These are phyloP conservation scores for Talaromyces sp. DNA, from an alignment of 2,329 filamentous ascomycete genomes.

Conservation along the genomic window DNA sequence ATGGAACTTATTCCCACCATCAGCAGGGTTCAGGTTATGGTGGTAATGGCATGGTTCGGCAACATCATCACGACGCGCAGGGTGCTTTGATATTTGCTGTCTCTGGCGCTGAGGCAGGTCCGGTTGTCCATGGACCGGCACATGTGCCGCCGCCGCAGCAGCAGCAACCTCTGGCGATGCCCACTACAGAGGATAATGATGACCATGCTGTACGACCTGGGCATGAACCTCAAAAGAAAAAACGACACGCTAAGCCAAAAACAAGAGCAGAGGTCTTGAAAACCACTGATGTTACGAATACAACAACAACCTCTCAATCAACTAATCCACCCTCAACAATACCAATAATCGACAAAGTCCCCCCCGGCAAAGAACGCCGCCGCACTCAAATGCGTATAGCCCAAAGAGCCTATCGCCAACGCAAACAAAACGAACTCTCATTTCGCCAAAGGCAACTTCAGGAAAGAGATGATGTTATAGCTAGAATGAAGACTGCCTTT, in stretches of 20 bases:
- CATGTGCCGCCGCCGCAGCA: not conserved
- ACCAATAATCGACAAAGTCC: not conserved
- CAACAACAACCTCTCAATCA: not conserved
- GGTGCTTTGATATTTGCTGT: not conserved
- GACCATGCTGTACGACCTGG: not conserved
- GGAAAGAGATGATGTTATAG: constrained; percentile 2
- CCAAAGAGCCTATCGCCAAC: constrained; percentile 21
- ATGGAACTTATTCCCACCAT: not conserved
- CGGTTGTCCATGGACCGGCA: not conserved
- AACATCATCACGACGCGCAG: not conserved
- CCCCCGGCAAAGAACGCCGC: constrained; percentile 11
- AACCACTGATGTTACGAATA: not conserved
- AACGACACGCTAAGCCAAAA: not conserved
- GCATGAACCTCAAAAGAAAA: not conserved
- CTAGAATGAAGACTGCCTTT: constrained; percentile 6
- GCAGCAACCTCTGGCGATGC: not conserved
- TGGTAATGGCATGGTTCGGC: not conserved
- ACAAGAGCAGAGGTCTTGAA: not conserved
- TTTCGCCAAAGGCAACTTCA: not conserved
- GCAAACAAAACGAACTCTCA: constrained; percentile 21
- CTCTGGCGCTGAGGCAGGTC: not conserved
- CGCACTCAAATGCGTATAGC: constrained; percentile 18
- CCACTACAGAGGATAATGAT: not conserved
- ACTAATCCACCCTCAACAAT: not conserved
- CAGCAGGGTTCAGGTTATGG: not conserved